These are phyloP conservation scores for Ganoderma multipileum DNA, from an alignment of 1,284 basidiomycete species.

Conservation along the genomic window DNA sequence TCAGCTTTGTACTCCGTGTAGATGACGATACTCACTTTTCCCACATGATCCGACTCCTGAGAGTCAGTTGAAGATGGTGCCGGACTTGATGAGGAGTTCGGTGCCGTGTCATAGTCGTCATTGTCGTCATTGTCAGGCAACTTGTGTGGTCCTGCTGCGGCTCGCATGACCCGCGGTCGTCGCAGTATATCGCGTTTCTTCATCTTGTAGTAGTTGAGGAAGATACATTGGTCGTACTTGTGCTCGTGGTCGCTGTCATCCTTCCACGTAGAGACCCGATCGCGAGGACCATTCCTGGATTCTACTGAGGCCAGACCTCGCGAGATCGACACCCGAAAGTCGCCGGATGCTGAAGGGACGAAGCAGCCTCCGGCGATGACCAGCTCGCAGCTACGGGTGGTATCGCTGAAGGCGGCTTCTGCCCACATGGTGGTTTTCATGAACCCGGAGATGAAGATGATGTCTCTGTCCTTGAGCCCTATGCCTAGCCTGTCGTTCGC, in stretches of 20 bases:
- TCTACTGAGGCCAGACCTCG: neutral
- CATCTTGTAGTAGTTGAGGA: conserved; percentile 19
- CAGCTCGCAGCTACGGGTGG: neutral
- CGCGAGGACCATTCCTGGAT: neutral
- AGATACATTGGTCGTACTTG: conserved; percentile 13
- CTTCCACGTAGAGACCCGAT: neutral
- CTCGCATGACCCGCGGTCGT: neutral
- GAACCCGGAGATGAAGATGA: conserved; percentile 26
- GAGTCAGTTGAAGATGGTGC: neutral
- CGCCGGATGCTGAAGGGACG: conserved; percentile 4
- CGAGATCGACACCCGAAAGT: conserved; percentile 10
- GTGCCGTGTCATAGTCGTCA: neutral
- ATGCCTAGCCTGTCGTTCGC: conserved; percentile 1
- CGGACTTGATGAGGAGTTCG: neutral
- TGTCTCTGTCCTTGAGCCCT: conserved; percentile 20
- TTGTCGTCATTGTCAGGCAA: neutral
- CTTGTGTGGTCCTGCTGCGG: neutral
- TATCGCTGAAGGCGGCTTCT: conserved; percentile 14
- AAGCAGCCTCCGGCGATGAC: conserved; percentile 6
- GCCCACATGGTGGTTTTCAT: conserved; percentile 29
- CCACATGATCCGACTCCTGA: neutral
- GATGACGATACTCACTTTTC: neutral
- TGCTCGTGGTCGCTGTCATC: neutral
- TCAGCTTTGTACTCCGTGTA: neutral
- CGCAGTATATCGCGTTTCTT: neutral